A percentile compares a stretch with the other conserved stretches of the same genome.
These are phyloP conservation scores for Hortaea sp. DNA, from an alignment of 2,329 filamentous ascomycete species.

Conservation along the genomic window DNA sequence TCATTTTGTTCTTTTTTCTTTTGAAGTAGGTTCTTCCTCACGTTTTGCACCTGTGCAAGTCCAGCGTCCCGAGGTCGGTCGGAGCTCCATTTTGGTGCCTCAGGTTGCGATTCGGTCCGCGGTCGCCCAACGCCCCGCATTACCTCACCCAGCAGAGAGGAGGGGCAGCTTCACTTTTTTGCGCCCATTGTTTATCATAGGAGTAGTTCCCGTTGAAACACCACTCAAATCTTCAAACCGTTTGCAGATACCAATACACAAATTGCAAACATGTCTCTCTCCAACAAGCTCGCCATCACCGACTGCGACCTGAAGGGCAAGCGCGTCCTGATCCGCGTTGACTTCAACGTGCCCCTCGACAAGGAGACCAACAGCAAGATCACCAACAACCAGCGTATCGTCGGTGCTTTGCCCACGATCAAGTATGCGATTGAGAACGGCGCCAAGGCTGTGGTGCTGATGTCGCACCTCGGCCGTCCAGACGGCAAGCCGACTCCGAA, in stretches of 20 bases:
- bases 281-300: conserved; percentile 93
- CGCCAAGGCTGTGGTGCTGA: conserved; percentile 68
- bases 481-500: conserved; percentile 83
- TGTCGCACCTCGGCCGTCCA: conserved; percentile 96
- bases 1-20: no score
- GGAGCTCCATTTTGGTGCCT: no score
- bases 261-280: conserved; percentile 72
- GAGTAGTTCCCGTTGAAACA: background rate
- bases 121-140: background rate
- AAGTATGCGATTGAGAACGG: conserved; percentile 31
- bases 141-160: background rate
- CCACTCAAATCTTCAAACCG: background rate
- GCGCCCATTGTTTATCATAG: background rate
- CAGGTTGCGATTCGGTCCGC: background rate
- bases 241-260: background rate
- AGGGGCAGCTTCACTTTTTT: conserved; percentile 1
- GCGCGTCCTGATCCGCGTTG: conserved; percentile 94
- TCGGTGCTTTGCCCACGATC: conserved; percentile 56
- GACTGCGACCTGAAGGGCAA: conserved; percentile 98
- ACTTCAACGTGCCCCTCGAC: conserved; percentile 99
- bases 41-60: no score
- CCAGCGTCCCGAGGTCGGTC: no score
- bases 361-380: conserved; percentile 66
- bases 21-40: no score
- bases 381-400: conserved; percentile 98